A percentile compares a stretch with the other conserved stretches of the same genome.
phyloP scores from a whole-genome alignment of 192 early-diverging fungal species.

The Backusella parvicylindrica region DNA sequence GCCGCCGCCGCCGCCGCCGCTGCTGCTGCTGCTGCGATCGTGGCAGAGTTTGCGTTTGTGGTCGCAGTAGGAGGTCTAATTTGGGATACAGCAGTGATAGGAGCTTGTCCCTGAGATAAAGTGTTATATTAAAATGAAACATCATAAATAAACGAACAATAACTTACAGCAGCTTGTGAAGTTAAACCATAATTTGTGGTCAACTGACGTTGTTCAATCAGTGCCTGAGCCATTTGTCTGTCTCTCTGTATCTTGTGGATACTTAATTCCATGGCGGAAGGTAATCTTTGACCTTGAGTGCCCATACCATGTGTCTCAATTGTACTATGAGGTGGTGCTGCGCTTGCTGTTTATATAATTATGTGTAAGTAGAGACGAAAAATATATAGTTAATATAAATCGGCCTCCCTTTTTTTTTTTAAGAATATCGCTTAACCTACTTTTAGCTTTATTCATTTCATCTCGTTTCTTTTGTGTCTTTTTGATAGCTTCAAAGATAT shows the following conservation, averaged over 20 bases:
- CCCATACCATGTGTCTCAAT: conserved; percentile 38
- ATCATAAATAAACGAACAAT: background rate
- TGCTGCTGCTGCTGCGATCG: conserved; percentile 29
- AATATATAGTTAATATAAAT: background rate
- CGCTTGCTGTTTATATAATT: conserved; percentile 9
- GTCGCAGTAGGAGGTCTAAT: conserved; percentile 17
- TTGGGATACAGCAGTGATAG: conserved; percentile 20
- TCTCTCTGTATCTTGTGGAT: conserved; percentile 47
- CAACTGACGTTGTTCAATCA: conserved; percentile 47
- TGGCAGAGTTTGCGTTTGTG: conserved; percentile 17
- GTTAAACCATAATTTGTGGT: conserved; percentile 41
- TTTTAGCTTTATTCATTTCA: conserved; percentile 32
- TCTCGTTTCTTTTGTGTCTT: conserved; percentile 57
- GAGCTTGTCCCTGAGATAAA: conserved; percentile 18
- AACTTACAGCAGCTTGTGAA: conserved; percentile 23
- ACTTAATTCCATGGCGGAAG: conserved; percentile 54
- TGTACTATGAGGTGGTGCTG: conserved; percentile 36
- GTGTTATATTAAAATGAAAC: conserved; percentile 22
- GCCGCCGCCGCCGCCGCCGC: conserved; percentile 14
- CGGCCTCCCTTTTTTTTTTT: background rate
- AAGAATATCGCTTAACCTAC: conserved; percentile 14
- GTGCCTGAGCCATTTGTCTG: conserved; percentile 43
- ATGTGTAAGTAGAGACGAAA: too few relatives aligned
- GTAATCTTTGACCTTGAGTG: conserved; percentile 23
- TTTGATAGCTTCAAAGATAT: conserved; percentile 59